Conservation (phyloP, 2,329 filamentous ascomycete species). For the Scedosporium boydii region DNA sequence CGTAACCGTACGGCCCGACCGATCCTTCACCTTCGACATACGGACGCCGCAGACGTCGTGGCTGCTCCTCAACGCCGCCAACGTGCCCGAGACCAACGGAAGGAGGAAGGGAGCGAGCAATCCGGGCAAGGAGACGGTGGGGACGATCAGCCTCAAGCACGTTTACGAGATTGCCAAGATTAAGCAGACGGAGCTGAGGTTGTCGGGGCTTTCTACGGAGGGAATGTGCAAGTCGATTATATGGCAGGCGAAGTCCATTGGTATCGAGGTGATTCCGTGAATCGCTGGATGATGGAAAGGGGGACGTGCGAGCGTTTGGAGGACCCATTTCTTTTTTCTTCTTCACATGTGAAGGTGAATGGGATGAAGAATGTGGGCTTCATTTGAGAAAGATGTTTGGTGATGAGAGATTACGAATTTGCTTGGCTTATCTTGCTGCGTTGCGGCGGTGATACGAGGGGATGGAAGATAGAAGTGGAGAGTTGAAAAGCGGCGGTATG, state of each 20-base stretch:
- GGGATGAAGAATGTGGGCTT: not conserved
- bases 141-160: conserved; percentile 85
- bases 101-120: conserved; percentile 69
- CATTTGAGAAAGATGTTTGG: not conserved
- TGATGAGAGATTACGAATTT: not conserved
- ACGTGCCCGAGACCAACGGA: conserved; percentile 64
- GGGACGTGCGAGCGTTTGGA: conserved; percentile 4
- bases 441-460: not conserved
- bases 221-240: conserved; percentile 67
- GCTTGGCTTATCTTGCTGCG: not conserved
- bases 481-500: not conserved
- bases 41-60: conserved; percentile 92
- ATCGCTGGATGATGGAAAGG: not conserved
- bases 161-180: conserved; percentile 97
- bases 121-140: conserved; percentile 69
- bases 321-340: not conserved
- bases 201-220: conserved; percentile 62
- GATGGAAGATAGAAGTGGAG: not conserved
- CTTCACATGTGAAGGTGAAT: not conserved
- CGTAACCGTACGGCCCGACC: conserved; percentile 85
- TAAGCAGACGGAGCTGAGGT: conserved; percentile 68
- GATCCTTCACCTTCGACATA: conserved; percentile 86
- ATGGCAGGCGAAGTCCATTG: conserved; percentile 65
- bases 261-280: conserved; percentile 59
- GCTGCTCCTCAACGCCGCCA: conserved; percentile 75